Base-by-base conservation (phyloP, 1,284 basidiomycete genomes). In the Tremellales sp. region DNA sequence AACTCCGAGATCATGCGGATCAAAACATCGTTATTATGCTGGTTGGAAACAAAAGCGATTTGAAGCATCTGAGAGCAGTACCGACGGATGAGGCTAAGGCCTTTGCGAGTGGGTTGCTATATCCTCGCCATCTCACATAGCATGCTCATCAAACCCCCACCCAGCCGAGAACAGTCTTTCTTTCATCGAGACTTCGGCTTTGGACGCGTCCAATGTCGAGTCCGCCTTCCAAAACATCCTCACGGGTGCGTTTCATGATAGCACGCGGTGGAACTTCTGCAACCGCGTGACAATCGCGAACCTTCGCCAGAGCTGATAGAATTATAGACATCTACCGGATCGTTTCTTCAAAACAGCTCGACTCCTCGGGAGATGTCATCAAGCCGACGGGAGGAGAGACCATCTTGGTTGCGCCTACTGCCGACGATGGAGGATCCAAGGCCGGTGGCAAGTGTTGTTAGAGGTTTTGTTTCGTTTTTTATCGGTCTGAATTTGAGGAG, bases 181-280 rank as follows among this genome's bases (percentile, higher is more conserved):
- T 48, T 94, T 94, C 79, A 97, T 98, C 63, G 94, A 98, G 79
- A 98, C 94, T 53, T 98, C 95, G 63, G 94, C 95, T 72, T 84
- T 98, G 80, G 94, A 98, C 81, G 91, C 93, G 60, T 92, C 89
- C 45, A 97, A 97, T 76, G 95, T 98, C 73, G 94, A 97, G 76
- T 76, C 81, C 46, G 91, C 94, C 44, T 98, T 98, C 84, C 92
- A 97, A 75, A 93, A 85, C 63, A 97, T 97, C 68, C 80, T 98
- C 52, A 87, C 89, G 45, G 92, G 92, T 92, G 47, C 54, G 82
- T 74, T 16, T 10, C 18, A 4, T 31, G 21, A 24, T 9, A n/a
- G n/a, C n/a, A n/a, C n/a, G n/a, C 18, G 24, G n/a, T 24, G 25
- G 8, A 13, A 10, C 25, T 29, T 18, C 4, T 19, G 25, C 27